A percentile compares a stretch with the other conserved stretches of the same genome.
These are phyloP conservation scores for Aegilops longissima DNA, from an alignment of 176 grass and related monocot genomes.

Conservation along the genomic window DNA sequence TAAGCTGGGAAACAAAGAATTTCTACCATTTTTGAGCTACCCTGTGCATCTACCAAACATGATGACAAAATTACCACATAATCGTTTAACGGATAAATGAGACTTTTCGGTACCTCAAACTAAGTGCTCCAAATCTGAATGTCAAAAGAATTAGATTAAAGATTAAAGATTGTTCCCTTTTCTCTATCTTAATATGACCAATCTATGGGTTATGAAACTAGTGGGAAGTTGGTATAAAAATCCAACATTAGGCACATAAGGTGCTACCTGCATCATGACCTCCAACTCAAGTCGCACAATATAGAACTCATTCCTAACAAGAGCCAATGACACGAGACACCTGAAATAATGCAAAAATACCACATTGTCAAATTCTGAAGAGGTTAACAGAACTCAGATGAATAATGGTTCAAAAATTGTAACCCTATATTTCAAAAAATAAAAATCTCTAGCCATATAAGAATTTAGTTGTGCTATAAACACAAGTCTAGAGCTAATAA, in stretches of 20 bases:
- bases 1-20: background rate
- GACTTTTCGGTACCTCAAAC: too few relatives aligned
- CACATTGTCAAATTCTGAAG: background rate
- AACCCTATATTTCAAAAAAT: background rate
- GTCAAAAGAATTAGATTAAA: too few relatives aligned
- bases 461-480: background rate
- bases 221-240: conserved; percentile 8
- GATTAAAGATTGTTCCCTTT: too few relatives aligned
- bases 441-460: background rate
- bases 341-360: conserved; percentile 32
- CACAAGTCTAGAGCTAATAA: background rate
- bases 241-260: background rate
- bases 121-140: too few relatives aligned
- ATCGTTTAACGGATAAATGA: too few relatives aligned
- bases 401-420: background rate
- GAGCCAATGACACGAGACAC: conserved; percentile 53
- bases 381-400: background rate
- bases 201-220: background rate
- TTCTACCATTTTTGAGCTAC: too few relatives aligned
- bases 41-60: too few relatives aligned
- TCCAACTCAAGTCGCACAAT: conserved; percentile 55
- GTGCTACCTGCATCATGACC: conserved; percentile 77
- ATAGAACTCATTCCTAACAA: conserved; percentile 66
- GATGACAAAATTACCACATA: too few relatives aligned
- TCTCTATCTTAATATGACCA: background rate